A percentile compares a stretch with the other conserved stretches of the same genome.
Conservation (phyloP, 257 asterid species). For the Lycium ferocissimum region DNA sequence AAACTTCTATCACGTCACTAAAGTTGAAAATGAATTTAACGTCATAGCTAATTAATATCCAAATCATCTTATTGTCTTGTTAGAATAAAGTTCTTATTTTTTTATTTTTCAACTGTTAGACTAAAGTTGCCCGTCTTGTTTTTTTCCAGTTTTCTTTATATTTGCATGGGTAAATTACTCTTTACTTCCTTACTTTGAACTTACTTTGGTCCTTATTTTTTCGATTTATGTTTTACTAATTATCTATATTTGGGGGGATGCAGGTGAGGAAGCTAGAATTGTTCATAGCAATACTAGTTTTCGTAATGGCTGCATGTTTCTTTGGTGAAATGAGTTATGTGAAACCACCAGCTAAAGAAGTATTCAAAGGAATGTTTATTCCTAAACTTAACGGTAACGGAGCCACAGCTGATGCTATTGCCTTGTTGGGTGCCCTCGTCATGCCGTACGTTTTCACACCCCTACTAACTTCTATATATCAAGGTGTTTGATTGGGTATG, state of each 20-base stretch:
- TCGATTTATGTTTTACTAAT: background rate
- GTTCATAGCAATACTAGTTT: conserved; percentile 72
- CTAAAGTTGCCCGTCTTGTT: too few relatives aligned
- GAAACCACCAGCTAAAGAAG: conserved; percentile 72
- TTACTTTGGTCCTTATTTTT: too few relatives aligned
- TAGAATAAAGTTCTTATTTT: background rate
- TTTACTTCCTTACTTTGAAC: too few relatives aligned
- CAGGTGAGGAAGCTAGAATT: conserved; percentile 87
- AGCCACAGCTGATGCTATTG: conserved; percentile 87
- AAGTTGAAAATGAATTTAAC: background rate
- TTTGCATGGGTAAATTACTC: too few relatives aligned
- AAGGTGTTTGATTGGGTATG: background rate
- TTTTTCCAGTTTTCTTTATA: too few relatives aligned
- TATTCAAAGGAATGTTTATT: conserved; percentile 76
- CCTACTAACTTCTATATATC: too few relatives aligned
- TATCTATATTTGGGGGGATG: background rate
- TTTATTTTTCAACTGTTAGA: too few relatives aligned
- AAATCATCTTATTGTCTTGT: background rate
- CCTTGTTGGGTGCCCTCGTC: conserved; percentile 87
- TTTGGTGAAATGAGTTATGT: conserved; percentile 85
- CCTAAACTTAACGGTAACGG: conserved; percentile 79
- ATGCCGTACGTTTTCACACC: conserved; percentile 70
- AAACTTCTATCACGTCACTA: background rate
- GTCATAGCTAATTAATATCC: background rate
- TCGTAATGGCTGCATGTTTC: conserved; percentile 87